Base-by-base conservation (phyloP, 2,329 filamentous ascomycete species). In the Xylariaceae sp. region DNA sequence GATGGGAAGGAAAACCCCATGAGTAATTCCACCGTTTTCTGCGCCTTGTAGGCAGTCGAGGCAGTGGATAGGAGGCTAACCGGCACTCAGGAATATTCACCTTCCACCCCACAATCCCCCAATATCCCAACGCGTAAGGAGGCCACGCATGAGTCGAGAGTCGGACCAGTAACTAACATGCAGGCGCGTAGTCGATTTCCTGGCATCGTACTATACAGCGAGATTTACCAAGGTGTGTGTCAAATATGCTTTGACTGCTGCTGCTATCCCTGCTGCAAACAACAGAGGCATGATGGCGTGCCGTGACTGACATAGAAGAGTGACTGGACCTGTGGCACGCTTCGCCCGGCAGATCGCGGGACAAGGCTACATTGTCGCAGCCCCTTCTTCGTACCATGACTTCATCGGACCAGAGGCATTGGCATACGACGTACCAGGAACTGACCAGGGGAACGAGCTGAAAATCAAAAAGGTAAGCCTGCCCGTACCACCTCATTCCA, bases 221-320 rank as follows among this genome's bases (percentile, higher is more conserved):
- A 96, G 72, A 96, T 96, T 62, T 96, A 96, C 66, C 91, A 96
- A 83, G 90, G 90, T 90, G 69, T 32, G 89, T 90, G 69, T 33
- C n/a, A n/a, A n/a, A 32, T 38, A 31, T 22, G 2, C 17, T 27
- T 31, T 7, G 19, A 19, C 10, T 5, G n/a, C 31, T 18, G n/a
- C 31, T 17, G 9, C 12, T 39, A 30, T 12, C 19, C 17, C 36
- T n/a, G n/a, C 12, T 14, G 19, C 18, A n/a, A 10, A 18, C 3
- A 5, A 15, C 12, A 19, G 27, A 9, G 22, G 33, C 44, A 27
- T 27, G 22, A 27, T 27, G 22, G 7, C 22, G 22, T 27, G 22
- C 22, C 22, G 22, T 45, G 45, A 32, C 51, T 55, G 31, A 49
- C 31, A 35, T 15, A 14, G 18, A 14, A 39, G 55, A 91, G 91